Percentiles rank a stretch among this genome's conserved stretches.
phyloP scores from a whole-genome alignment of 1,139 yeast species.

The Scheffersomyces quercinus region DNA sequence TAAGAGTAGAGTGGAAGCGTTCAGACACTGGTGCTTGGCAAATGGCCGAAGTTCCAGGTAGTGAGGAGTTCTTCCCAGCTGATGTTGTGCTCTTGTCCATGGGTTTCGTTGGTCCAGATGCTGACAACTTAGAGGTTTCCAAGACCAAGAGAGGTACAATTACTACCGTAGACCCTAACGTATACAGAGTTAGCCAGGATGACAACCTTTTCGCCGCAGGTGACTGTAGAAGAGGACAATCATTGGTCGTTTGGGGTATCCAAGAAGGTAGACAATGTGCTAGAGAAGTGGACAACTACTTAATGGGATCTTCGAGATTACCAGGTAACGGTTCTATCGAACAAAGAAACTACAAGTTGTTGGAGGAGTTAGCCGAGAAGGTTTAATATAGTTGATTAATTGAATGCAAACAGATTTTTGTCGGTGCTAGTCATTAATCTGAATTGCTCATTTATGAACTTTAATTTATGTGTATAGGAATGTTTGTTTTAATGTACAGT shows the following conservation, averaged over 20 bases:
- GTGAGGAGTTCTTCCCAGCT: slow-evolving; percentile 93
- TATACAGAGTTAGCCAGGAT: slow-evolving; percentile 65
- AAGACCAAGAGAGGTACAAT: slow-evolving; percentile 89
- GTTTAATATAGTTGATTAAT: slow-evolving; percentile 23
- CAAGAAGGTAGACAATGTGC: slow-evolving; percentile 99
- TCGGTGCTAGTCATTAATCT: no score
- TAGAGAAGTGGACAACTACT: slow-evolving; percentile 78
- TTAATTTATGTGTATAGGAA: no score
- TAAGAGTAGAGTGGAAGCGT: slow-evolving; percentile 97
- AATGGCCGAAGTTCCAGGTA: slow-evolving; percentile 95
- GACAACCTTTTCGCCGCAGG: slow-evolving; percentile 90
- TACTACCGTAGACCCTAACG: slow-evolving; percentile 63
- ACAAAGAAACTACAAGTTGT: slow-evolving; percentile 72
- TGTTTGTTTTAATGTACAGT: no score
- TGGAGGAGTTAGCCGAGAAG: slow-evolving; percentile 73
- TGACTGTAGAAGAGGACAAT: slow-evolving; percentile 98
- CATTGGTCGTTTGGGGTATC: slow-evolving; percentile 98
- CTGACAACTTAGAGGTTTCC: slow-evolving; percentile 69
- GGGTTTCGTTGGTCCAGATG: slow-evolving; percentile 98
- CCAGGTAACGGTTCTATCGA: slow-evolving; percentile 95
- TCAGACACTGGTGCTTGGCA: slow-evolving; percentile 98
- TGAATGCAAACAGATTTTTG: no score
- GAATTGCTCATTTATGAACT: no score
- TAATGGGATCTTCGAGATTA: slow-evolving; percentile 77
- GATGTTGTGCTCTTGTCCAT: slow-evolving; percentile 90